Evolutionary conservation across 768 basidiomycete species (phyloP), one percentile per base, ranked within the genome.

Genomic region (Pleurotus platypus): DNA sequence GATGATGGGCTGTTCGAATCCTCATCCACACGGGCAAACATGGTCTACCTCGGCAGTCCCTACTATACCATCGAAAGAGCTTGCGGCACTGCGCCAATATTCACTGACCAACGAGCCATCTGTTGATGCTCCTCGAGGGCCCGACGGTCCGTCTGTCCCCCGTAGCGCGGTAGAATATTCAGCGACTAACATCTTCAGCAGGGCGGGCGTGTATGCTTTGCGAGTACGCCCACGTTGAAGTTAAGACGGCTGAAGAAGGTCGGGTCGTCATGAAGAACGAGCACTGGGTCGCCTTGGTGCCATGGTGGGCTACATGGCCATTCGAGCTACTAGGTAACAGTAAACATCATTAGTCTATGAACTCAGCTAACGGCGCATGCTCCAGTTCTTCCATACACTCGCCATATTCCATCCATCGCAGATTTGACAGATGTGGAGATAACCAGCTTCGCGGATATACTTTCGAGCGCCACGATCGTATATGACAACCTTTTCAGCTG

Each of bases 221-320:
- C 64, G 90, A 92, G 57, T 94, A 95, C 62, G 86, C 82, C 18
- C 75, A 85, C 53, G 77, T 81, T 40, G 92, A 95, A 68, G 67
- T 82, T 6, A 67, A 66, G 20, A 63, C 75, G 13, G 69, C 64
- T n/a, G 66, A 72, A 22, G 70, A 77, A 55, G 80, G 82, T 12
- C 83, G 94, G 9, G 72, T 93, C 40, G 86, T 95, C 2, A 67
- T 86, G 35, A 73, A 78, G 67, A 90, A 91, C 63, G 81, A 84
- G 15, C 80, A 89, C 64, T 97, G 92, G 83, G 77, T 90, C 2
- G 92, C 87, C 0, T 66, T 96, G 1, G 93, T 95, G 2, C 94
- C 94, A 2, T 96, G 92, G 87, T 97, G 94, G 94, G 94, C 94
- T 5, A 82, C 83, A 30, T 97, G 94, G 94, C 94, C 94, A 0